Evolutionary conservation across 257 asterid species (phyloP), one percentile per base, ranked within the genome.

Genomic region (Fraxinus pennsylvanica): DNA sequence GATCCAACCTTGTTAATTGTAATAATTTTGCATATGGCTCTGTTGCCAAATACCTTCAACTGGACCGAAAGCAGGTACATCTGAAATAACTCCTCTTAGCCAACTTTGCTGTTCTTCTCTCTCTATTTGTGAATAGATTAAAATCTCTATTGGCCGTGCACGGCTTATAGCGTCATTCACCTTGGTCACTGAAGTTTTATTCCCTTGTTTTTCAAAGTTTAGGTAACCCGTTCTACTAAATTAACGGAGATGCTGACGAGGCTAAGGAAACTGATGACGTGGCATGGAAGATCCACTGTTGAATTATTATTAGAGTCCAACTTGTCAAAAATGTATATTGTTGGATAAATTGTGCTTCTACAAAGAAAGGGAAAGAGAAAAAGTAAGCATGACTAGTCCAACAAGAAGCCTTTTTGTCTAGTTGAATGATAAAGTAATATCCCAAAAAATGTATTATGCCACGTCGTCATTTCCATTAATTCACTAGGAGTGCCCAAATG

Each of bases 21-120:
- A 88, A 91, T 68, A 80, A 85, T 67, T 96, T 90, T 59, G 92
- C 97, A 10, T 91, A 89, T 79, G 97, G 97, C 30, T 72, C 97
- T 1, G 90, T 86, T 72, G 99, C 98, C 36, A 86, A 95, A 85
- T 96, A 91, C 86, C 85, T 95, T 85, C 97, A 90, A 73, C 75
- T 95, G 79, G 94, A 95, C 39, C 87, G 97, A 78, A 77, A 89
- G 59, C 87, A 91, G 99, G 99, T 95, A 90, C 72, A n/a, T 38
- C 76, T 78, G 72, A 41, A 50, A 19, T 71, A n/a, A 22, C 14
- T 75, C 72, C 68, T 74, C 32, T 65, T 36, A 39, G 36, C 69
- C 14, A 14, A 45, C 17, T 52, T 61, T 22, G 32, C 13, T 21
- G 6, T 61, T 9, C 32, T 3, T 61, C 65, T 61, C 68, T 61